These are phyloP conservation scores for Fusarium sp. DNA, from an alignment of 2,329 filamentous ascomycete genomes.

Conservation along the genomic window DNA sequence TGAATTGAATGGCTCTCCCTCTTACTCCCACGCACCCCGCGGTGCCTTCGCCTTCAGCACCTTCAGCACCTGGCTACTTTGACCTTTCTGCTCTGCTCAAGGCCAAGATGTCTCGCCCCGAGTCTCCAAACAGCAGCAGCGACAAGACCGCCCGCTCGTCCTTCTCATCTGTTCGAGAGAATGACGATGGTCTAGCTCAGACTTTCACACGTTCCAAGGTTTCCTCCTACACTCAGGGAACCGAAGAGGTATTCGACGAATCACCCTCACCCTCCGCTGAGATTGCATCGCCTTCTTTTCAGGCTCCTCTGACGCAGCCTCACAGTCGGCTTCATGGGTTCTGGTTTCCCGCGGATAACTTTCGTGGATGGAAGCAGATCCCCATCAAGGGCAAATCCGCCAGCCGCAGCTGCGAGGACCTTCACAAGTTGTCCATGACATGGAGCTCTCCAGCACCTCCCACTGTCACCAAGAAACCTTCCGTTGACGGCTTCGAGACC, in stretches of 20 bases:
- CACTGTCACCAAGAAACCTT: constrained; percentile 45
- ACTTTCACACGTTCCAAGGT: constrained; percentile 72
- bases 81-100: constrained; percentile 51
- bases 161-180: constrained; percentile 72
- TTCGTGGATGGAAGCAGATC: constrained; percentile 72
- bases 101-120: constrained; percentile 53
- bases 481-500: constrained; percentile 48
- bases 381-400: constrained; percentile 67
- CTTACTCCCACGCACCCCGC: constrained; percentile 48
- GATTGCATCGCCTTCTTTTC: constrained; percentile 59
- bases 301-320: constrained; percentile 65
- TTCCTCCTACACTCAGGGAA: constrained; percentile 64
- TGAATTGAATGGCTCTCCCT: constrained; percentile 49
- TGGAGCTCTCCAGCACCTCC: constrained; percentile 60
- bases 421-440: constrained; percentile 65
- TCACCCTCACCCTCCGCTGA: constrained; percentile 56
- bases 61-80: constrained; percentile 43
- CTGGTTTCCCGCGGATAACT: constrained; percentile 68
- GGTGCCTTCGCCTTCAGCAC: constrained; percentile 42
- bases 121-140: constrained; percentile 50
- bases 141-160: constrained; percentile 62
- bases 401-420: constrained; percentile 70
- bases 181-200: constrained; percentile 68
- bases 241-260: constrained; percentile 65
- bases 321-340: constrained; percentile 67